Conservation (phyloP, 768 basidiomycete genomes). For the Mycena latifolia region DNA sequence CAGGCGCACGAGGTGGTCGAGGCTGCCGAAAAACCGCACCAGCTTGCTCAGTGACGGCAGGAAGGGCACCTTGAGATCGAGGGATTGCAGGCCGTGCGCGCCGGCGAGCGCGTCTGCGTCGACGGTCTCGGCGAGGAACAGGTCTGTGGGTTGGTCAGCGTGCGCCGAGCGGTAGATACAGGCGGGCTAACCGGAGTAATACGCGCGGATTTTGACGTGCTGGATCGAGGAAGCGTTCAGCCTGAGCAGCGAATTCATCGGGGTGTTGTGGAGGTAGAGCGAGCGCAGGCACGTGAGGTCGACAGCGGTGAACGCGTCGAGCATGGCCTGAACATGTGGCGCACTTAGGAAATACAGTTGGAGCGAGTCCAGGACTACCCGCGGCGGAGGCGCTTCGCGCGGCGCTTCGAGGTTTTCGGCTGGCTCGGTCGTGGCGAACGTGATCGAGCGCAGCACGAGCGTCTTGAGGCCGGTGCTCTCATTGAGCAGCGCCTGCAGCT, state of each 20-base stretch:
- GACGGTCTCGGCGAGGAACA: neutral
- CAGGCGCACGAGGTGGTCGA: constrained; percentile 9
- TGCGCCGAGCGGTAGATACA: too few relatives aligned
- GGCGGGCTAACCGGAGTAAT: constrained; percentile 13
- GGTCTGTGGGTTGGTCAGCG: neutral
- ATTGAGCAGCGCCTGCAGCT: constrained; percentile 17
- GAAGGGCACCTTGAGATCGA: constrained; percentile 21
- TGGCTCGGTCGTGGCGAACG: neutral
- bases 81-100: constrained; percentile 11
- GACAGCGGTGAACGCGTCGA: constrained; percentile 15
- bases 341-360: constrained; percentile 25
- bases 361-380: constrained; percentile 17
- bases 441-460: constrained; percentile 20
- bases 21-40: constrained; percentile 4
- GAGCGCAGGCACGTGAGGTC: constrained; percentile 23
- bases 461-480: constrained; percentile 18
- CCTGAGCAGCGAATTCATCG: constrained; percentile 14
- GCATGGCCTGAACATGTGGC: constrained; percentile 1
- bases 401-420: neutral
- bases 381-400: neutral
- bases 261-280: constrained; percentile 30
- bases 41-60: constrained; percentile 19
- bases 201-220: constrained; percentile 9
- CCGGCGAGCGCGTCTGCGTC: constrained; percentile 6
- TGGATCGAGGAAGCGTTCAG: constrained; percentile 18